Percentiles rank a stretch among this genome's conserved stretches.
Conservation (phyloP, 2,329 filamentous ascomycete genomes). For the Alternaria arborescens region DNA sequence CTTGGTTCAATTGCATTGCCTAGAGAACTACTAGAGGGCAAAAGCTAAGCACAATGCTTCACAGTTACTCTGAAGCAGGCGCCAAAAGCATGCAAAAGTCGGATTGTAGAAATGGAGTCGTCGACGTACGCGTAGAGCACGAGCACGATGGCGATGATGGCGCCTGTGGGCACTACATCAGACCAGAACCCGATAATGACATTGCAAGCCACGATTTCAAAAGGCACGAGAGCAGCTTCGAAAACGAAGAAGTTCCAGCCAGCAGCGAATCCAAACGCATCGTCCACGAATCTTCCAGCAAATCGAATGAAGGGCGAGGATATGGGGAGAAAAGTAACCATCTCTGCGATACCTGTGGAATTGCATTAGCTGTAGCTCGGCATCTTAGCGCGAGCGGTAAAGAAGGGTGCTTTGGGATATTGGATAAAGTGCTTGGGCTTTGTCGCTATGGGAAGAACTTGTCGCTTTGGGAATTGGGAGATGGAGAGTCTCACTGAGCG, state of each 20-base stretch:
- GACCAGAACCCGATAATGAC: slow-evolving; percentile 58
- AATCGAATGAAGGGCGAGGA: slow-evolving; percentile 82
- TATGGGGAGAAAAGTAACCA: slow-evolving; percentile 79
- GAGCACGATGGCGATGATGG: slow-evolving; percentile 68
- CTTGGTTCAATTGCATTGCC: background rate
- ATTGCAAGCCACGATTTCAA: slow-evolving; percentile 66
- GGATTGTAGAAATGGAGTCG: background rate
- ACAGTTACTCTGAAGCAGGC: background rate
- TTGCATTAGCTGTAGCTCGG: slow-evolving; percentile 28
- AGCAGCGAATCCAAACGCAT: slow-evolving; percentile 75
- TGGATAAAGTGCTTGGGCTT: slow-evolving; percentile 22
- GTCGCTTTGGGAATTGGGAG: slow-evolving; percentile 31
- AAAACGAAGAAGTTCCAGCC: slow-evolving; percentile 80
- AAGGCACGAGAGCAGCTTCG: slow-evolving; percentile 72
- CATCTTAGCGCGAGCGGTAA: slow-evolving; percentile 2
- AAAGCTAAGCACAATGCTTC: background rate
- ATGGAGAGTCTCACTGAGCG: slow-evolving; percentile 47
- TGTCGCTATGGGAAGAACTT: slow-evolving; percentile 29
- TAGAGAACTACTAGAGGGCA: background rate
- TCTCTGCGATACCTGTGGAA: slow-evolving; percentile 68
- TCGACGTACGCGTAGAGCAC: slow-evolving; percentile 64
- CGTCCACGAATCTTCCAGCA: slow-evolving; percentile 77
- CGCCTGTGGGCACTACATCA: slow-evolving; percentile 66
- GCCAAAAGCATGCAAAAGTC: background rate
- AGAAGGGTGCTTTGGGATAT: slow-evolving; percentile 23